Evolutionary conservation across 352 stramenopile species (phyloP), one percentile per base, ranked within the genome.

Genomic region (Phytophthora syringae): DNA sequence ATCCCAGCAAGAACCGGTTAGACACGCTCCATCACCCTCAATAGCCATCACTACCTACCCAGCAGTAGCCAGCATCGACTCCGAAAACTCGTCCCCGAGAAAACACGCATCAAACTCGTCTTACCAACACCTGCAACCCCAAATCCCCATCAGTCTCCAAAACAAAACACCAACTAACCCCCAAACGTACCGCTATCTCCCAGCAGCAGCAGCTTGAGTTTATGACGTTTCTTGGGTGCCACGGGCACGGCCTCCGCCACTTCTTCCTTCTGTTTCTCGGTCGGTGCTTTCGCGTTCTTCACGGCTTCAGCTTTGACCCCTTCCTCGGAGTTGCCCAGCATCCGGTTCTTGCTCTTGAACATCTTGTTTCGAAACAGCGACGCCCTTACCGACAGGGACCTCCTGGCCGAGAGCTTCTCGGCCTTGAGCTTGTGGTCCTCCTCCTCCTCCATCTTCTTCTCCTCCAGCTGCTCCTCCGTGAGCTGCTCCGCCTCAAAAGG

Each of bases 21-120:
- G 36, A 24, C 16, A 10, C 20, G 1, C 47, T 7, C n/a, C 27
- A 22, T 27, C 22, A 30, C n/a, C 11, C n/a, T 15, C 1, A 25
- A 15, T 11, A 16, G 22, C n/a, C 51, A 25, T 43, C n/a, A 24
- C 9, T 28, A 82, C 79, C 34, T 84, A 95, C 87, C 94, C 94
- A 34, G 93, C 91, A 27, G 94, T 98, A 21, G 85, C 88, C 55
- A 96, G 59, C 83, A 97, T 88, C 43, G 88, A 97, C 45, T 96
- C 81, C 4, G 83, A 95, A 60, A 98, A 98, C 18, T 94, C 79
- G 59, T 98, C 89, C 94, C 90, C 3, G 88, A 97, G 54, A 97
- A 98, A 10, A 97, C 90, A n/a, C 89, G 83, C 84, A 98, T 97
- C 37, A 98, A 65, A 77, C 88, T 97, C 4, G 89, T 98, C 59